Evolutionary conservation across 257 asterid genomes (phyloP).

Genomic region (Przewalskia tangutica): DNA sequence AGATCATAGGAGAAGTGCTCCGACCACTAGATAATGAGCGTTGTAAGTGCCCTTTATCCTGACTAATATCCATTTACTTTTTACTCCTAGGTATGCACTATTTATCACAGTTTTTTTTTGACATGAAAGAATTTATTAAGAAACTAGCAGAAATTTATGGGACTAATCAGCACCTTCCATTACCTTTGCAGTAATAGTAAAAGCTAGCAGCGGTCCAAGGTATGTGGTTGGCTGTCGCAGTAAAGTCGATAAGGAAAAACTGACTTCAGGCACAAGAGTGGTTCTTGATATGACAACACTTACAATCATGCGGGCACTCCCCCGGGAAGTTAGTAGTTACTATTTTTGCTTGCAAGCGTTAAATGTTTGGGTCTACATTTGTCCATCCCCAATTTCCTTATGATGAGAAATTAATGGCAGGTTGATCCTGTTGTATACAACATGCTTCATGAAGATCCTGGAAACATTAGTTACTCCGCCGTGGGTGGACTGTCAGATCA

Average conservation of each 20-base stretch:
- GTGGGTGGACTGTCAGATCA: constrained; percentile 97
- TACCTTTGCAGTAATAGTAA: constrained; percentile 61
- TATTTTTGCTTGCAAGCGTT: not conserved
- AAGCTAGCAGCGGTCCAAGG: constrained; percentile 96
- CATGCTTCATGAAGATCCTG: constrained; percentile 99
- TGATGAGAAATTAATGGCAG: constrained; percentile 29
- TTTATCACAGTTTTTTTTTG: not conserved
- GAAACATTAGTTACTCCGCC: constrained; percentile 90
- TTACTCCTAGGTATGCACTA: not conserved
- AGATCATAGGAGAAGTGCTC: constrained; percentile 95
- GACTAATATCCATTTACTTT: not conserved
- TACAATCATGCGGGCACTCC: constrained; percentile 96
- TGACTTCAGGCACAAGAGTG: constrained; percentile 93
- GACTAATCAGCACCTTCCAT: not conserved
- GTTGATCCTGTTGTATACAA: constrained; percentile 95
- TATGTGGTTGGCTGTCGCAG: constrained; percentile 96
- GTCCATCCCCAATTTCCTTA: not conserved
- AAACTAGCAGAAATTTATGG: not conserved
- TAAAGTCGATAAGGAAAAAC: constrained; percentile 93
- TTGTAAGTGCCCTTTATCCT: constrained; percentile 36
- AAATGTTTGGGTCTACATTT: not conserved
- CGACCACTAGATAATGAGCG: constrained; percentile 93
- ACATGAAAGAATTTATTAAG: not conserved
- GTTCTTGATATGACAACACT: constrained; percentile 98
- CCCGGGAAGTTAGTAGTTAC: constrained; percentile 67